These are phyloP conservation scores for Podila horticola DNA, from an alignment of 192 early-diverging fungal genomes.

Conservation along the genomic window DNA sequence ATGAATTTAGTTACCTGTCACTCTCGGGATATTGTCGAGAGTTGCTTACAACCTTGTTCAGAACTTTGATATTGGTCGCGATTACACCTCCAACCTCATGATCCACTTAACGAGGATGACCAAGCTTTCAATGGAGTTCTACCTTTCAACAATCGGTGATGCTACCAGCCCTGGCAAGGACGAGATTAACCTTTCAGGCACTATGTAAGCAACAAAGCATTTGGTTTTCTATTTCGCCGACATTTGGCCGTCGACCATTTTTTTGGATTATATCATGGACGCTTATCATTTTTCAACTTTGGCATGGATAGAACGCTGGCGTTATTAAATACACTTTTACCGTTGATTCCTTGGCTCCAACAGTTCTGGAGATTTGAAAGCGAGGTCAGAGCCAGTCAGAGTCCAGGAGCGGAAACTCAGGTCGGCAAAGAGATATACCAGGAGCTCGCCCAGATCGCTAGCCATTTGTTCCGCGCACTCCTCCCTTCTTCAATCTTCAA, in stretches of 20 bases:
- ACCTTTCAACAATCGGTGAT: conserved; percentile 13
- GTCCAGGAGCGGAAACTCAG: neutral
- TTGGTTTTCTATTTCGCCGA: neutral
- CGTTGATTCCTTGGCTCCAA: conserved; percentile 38
- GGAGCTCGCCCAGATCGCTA: conserved; percentile 26
- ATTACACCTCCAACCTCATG: conserved; percentile 34
- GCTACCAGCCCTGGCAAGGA: conserved; percentile 30
- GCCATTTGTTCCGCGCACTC: conserved; percentile 18
- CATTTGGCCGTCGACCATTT: neutral
- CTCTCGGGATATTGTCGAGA: conserved; percentile 36
- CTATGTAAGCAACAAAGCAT: conserved; percentile 22
- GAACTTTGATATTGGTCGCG: conserved; percentile 37
- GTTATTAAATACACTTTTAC: conserved; percentile 30
- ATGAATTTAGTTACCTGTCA: conserved; percentile 23
- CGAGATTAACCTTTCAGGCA: conserved; percentile 26
- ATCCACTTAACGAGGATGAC: conserved; percentile 36
- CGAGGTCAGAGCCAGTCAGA: neutral
- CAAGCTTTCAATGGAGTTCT: conserved; percentile 38
- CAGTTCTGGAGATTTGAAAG: conserved; percentile 34
- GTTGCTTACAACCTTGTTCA: conserved; percentile 34
- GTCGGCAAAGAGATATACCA: conserved; percentile 45
- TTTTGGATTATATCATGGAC: too few relatives aligned
- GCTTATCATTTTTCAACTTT: too few relatives aligned
- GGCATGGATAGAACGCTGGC: conserved; percentile 36
- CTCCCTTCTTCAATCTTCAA: conserved; percentile 16